These are phyloP conservation scores for Leccinum sublutescens DNA, from an alignment of 768 basidiomycete genomes.

Conservation along the genomic window DNA sequence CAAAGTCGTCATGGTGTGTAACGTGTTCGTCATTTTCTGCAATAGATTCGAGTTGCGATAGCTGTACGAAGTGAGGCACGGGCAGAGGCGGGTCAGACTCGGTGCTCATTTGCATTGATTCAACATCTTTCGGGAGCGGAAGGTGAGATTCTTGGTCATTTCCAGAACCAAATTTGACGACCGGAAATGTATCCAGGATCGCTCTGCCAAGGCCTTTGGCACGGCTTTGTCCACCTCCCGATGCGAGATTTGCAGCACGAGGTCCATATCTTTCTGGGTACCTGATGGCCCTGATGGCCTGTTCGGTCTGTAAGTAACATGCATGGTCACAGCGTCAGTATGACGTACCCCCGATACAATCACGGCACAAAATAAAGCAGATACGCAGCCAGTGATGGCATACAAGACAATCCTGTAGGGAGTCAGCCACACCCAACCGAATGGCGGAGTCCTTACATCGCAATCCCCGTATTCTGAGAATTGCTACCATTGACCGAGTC, in stretches of 20 bases:
- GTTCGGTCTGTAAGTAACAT: conserved; percentile 6
- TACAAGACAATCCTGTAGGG: conserved; percentile 69
- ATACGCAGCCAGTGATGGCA: conserved; percentile 86
- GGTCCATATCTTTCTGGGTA: conserved; percentile 94
- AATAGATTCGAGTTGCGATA: conserved; percentile 4
- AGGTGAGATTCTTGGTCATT: conserved; percentile 12
- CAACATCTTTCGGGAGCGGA: conserved; percentile 33
- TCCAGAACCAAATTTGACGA: conserved; percentile 74
- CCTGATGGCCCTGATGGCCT: conserved; percentile 82
- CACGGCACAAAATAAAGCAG: conserved; percentile 79
- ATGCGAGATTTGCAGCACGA: conserved; percentile 39
- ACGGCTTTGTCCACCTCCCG: conserved; percentile 53
- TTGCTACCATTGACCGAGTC: conserved; percentile 5
- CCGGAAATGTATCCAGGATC: conserved; percentile 93
- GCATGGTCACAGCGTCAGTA: background rate
- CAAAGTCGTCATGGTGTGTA: background rate
- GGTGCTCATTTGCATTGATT: conserved; percentile 15
- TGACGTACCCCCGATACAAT: conserved; percentile 75
- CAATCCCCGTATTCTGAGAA: conserved; percentile 55
- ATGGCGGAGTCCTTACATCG: conserved; percentile 57
- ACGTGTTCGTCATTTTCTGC: background rate
- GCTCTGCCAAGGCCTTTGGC: conserved; percentile 87
- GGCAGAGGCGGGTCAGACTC: background rate
- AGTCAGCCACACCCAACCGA: conserved; percentile 10
- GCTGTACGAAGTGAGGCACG: conserved; percentile 11